Conservation (phyloP, 2,329 filamentous ascomycete genomes). For the Fusarium ambrosium region DNA sequence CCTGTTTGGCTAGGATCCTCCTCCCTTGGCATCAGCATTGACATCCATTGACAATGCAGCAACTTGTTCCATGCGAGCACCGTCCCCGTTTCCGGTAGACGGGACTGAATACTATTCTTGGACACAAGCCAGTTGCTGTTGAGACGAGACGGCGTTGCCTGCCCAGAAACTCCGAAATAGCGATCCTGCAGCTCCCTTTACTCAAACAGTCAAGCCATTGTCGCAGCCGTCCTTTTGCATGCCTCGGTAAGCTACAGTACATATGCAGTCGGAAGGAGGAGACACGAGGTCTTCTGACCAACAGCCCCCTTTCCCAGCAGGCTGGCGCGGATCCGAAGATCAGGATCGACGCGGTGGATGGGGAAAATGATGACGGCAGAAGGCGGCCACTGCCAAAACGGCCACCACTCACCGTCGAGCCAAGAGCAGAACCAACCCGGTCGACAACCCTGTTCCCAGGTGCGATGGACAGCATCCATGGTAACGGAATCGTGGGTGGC, state of each 20-base stretch:
- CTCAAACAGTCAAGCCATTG: slow-evolving; percentile 4
- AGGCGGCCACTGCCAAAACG: slow-evolving; percentile 20
- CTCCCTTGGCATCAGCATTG: slow-evolving; percentile 21
- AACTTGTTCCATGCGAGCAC: slow-evolving; percentile 19
- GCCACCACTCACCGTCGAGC: slow-evolving; percentile 37
- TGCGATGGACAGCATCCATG: slow-evolving; percentile 12
- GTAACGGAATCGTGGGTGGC: slow-evolving; percentile 20
- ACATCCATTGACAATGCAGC: slow-evolving; percentile 5
- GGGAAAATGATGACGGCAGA: slow-evolving; percentile 43
- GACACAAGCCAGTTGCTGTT: neutral
- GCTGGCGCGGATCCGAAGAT: slow-evolving; percentile 46
- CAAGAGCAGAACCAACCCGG: slow-evolving; percentile 5
- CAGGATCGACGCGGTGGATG: slow-evolving; percentile 44
- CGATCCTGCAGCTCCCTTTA: slow-evolving; percentile 6
- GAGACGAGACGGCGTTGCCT: neutral
- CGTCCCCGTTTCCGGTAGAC: slow-evolving; percentile 14
- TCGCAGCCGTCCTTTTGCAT: slow-evolving; percentile 5
- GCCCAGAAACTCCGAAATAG: slow-evolving; percentile 3
- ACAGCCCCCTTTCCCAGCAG: slow-evolving; percentile 40
- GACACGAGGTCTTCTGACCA: slow-evolving; percentile 38
- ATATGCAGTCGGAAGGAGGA: slow-evolving; percentile 8
- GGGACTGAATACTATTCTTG: slow-evolving; percentile 17
- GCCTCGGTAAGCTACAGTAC: slow-evolving; percentile 18
- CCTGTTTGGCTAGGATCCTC: slow-evolving; percentile 25
- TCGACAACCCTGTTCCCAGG: slow-evolving; percentile 9